phyloP scores from a whole-genome alignment of 441 rosid genomes.

The Erysimum cheiri region DNA sequence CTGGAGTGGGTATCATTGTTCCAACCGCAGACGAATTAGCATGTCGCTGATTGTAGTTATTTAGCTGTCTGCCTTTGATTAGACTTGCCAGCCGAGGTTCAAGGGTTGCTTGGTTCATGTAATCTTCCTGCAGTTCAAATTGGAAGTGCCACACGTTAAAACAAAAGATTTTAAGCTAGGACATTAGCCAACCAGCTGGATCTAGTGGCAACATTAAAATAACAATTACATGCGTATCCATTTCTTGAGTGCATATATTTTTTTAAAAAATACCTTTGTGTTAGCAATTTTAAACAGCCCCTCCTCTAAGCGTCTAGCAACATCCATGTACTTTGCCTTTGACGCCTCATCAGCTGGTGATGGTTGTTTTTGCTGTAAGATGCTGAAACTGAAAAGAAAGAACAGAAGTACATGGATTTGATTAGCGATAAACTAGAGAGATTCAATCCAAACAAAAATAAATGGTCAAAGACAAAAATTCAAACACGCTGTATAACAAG shows the following conservation, averaged over 20 bases:
- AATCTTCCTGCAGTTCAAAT: slow-evolving; percentile 73
- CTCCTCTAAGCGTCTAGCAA: slow-evolving; percentile 92
- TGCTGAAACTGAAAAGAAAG: slow-evolving; percentile 51
- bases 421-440: slow-evolving; percentile 29
- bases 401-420: slow-evolving; percentile 17
- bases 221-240: not conserved
- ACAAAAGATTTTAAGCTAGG: not conserved
- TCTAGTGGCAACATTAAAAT: slow-evolving; percentile 5
- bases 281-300: slow-evolving; percentile 81
- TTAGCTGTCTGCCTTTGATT: slow-evolving; percentile 55
- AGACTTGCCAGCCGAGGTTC: slow-evolving; percentile 70
- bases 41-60: slow-evolving; percentile 61
- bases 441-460: slow-evolving; percentile 1
- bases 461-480: not conserved
- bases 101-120: slow-evolving; percentile 69
- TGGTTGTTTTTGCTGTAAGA: slow-evolving; percentile 65
- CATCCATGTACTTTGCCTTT: slow-evolving; percentile 62
- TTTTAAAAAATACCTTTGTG: slow-evolving; percentile 57
- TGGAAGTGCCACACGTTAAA: slow-evolving; percentile 27
- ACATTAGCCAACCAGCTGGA: slow-evolving; percentile 11
- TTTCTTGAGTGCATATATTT: not conserved
- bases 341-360: slow-evolving; percentile 59
- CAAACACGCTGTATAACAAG: slow-evolving; percentile 1
- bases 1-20: slow-evolving; percentile 99
- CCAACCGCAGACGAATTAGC: slow-evolving; percentile 70